These are phyloP conservation scores for Trypanosoma rangeli DNA, from an alignment of 208 protist species.

Conservation along the genomic window DNA sequence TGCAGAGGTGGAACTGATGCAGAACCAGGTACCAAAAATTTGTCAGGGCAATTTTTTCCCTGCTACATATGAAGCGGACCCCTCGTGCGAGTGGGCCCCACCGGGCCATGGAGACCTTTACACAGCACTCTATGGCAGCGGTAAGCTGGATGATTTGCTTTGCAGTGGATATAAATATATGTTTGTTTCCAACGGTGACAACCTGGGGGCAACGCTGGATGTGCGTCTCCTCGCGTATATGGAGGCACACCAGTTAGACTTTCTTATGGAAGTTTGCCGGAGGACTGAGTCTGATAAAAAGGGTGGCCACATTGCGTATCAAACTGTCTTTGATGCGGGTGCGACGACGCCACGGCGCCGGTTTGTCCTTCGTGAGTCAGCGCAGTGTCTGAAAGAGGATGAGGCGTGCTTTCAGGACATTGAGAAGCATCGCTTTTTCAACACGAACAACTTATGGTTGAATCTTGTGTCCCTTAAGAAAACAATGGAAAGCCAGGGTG, in stretches of 20 bases:
- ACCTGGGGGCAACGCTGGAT: slow-evolving; percentile 95
- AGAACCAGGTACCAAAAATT: slow-evolving; percentile 90
- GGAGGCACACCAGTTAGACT: slow-evolving; percentile 68
- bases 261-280: slow-evolving; percentile 91
- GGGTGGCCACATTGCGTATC: slow-evolving; percentile 86
- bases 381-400: slow-evolving; percentile 88
- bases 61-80: slow-evolving; percentile 46
- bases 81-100: slow-evolving; percentile 93
- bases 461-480: slow-evolving; percentile 86
- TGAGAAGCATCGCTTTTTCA: slow-evolving; percentile 98
- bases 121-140: slow-evolving; percentile 90
- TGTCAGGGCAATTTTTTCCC: slow-evolving; percentile 58
- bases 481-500: slow-evolving; percentile 57
- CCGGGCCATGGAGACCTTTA: slow-evolving; percentile 99
- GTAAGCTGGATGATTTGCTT: slow-evolving; percentile 83
- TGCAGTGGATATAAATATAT: slow-evolving; percentile 94
- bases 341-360: slow-evolving; percentile 2
- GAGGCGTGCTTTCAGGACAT: slow-evolving; percentile 96
- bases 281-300: slow-evolving; percentile 93
- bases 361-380: slow-evolving; percentile 89
- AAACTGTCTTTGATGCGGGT: slow-evolving; percentile 9
- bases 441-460: slow-evolving; percentile 99
- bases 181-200: slow-evolving; percentile 99
- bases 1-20: slow-evolving; percentile 69
- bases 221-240: slow-evolving; percentile 89